These are phyloP conservation scores for Penicillium mononematosum DNA, from an alignment of 495 filamentous ascomycete species.

Conservation along the genomic window DNA sequence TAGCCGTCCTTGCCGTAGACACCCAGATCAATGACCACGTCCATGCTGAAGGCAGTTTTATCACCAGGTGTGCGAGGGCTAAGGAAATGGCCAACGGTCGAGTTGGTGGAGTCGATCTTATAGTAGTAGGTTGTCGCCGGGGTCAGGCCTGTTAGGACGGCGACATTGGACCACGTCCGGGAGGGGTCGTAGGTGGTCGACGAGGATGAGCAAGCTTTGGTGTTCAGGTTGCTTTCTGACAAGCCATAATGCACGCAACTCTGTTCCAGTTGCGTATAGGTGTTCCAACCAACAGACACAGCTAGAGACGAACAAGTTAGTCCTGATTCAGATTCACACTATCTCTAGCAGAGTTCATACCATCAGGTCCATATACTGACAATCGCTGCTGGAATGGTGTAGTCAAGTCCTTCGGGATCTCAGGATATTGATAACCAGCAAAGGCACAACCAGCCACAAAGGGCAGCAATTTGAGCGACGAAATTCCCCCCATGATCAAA, in stretches of 20 bases:
- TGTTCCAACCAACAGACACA: constrained; percentile 58
- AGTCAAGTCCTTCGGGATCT: constrained; percentile 53
- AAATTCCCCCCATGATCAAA: constrained; percentile 19
- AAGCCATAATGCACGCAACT: constrained; percentile 49
- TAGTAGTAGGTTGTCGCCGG: constrained; percentile 55
- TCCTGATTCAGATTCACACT: neutral
- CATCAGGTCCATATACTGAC: constrained; percentile 53
- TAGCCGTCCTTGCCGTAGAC: constrained; percentile 58
- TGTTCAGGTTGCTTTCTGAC: constrained; percentile 28
- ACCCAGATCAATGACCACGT: constrained; percentile 54
- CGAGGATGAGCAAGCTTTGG: constrained; percentile 31
- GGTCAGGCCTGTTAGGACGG: constrained; percentile 38
- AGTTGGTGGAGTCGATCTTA: constrained; percentile 57
- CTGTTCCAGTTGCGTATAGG: constrained; percentile 36
- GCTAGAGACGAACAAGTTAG: constrained; percentile 30
- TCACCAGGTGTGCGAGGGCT: constrained; percentile 53
- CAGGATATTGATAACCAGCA: constrained; percentile 49
- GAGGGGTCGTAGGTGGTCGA: constrained; percentile 52
- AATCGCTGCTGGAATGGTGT: constrained; percentile 59
- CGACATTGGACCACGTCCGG: constrained; percentile 52
- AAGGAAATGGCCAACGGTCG: constrained; percentile 53
- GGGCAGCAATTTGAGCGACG: constrained; percentile 34
- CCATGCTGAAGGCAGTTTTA: constrained; percentile 44
- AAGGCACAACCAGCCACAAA: constrained; percentile 38
- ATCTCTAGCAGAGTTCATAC: constrained; percentile 32